Evolutionary conservation across 2,329 filamentous ascomycete genomes (phyloP).

Genomic region (Xylaria sp.): DNA sequence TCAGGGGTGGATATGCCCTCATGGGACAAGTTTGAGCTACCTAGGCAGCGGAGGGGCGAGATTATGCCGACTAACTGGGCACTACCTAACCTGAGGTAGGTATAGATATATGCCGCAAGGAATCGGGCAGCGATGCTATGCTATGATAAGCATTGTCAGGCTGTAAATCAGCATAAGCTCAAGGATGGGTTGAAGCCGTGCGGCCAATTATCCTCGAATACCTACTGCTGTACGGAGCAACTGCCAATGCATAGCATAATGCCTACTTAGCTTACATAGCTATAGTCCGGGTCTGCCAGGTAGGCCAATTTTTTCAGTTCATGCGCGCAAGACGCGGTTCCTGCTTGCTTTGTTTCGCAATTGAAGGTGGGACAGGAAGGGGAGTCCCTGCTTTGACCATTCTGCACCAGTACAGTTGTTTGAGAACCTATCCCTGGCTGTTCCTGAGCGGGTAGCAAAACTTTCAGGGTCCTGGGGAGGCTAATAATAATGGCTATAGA

Average conservation of each 20-base stretch:
- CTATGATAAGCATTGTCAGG: conserved; percentile 6
- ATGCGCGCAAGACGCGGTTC: conserved; percentile 25
- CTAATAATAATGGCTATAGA: conserved; percentile 8
- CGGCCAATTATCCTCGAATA: conserved; percentile 15
- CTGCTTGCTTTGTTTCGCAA: conserved; percentile 28
- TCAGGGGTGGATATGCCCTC: conserved; percentile 1
- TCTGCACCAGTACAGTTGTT: conserved; percentile 13
- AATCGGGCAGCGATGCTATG: conserved; percentile 27
- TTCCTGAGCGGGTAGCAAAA: conserved; percentile 23
- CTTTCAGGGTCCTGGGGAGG: conserved; percentile 23
- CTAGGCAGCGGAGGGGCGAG: conserved; percentile 19
- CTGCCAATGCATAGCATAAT: conserved; percentile 6
- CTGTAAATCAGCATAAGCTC: conserved; percentile 12
- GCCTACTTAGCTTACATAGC: background rate
- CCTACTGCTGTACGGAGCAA: conserved; percentile 4
- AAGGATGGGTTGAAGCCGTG: conserved; percentile 5
- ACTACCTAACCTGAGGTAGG: conserved; percentile 2
- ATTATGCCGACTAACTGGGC: conserved; percentile 25
- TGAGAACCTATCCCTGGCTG: conserved; percentile 13
- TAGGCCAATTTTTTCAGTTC: conserved; percentile 11
- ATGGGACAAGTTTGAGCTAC: conserved; percentile 22
- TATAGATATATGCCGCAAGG: conserved; percentile 6
- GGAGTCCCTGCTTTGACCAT: conserved; percentile 21
- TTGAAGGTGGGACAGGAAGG: conserved; percentile 8
- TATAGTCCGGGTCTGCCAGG: background rate